Base-by-base conservation (phyloP, 805 yeast genomes). In the Metschnikowia noctiluminum region DNA sequence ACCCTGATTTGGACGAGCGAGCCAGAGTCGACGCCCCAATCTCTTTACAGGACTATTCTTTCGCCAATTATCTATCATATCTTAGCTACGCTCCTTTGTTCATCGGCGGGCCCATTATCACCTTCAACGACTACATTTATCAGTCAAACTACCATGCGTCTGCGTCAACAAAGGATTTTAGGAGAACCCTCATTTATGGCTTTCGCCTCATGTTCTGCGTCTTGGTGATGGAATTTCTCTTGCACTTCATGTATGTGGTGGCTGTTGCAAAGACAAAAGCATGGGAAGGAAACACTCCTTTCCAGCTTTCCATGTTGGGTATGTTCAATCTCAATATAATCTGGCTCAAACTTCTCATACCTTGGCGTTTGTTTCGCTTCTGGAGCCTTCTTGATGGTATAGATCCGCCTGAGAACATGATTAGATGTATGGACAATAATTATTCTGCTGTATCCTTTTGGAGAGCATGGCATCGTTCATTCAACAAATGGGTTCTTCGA, bases 391-490 rank as follows among this genome's bases (percentile, higher is more conserved):
- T 88, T n/a, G 99, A 94, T 65, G 88, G 87, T 0, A 89, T 92
- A 45, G 98, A 94, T 61, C 88, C 98, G 0, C 98, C 99, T 2
- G 99, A 94, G 63, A 94, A 94, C 62, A 94, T 94, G 98, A 83
- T 94, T 48, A 76, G 99, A 50, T 91, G 98, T 63, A 89, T 94
- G 82, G 87, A 89, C 64, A 89, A 94, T 67, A 94, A 94, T 68
- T 94, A 84, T 65, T 86, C 96, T 32, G 94, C 97, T 0, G 66
- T 89, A 52, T 89, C 94, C n/a, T 94, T 94, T 65, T 94, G 99
- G 99, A 79, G 98, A 62, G 96, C 96, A 3, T 94, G 99, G 99
- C 99, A 94, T 68, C 80, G 98, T 61, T 85, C 96, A 42, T 94
- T 75, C 70, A 91, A 92, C 68, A 79, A 86, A 57, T 94, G 97